Conservation (phyloP, 805 yeast species). For the Candida maris region DNA sequence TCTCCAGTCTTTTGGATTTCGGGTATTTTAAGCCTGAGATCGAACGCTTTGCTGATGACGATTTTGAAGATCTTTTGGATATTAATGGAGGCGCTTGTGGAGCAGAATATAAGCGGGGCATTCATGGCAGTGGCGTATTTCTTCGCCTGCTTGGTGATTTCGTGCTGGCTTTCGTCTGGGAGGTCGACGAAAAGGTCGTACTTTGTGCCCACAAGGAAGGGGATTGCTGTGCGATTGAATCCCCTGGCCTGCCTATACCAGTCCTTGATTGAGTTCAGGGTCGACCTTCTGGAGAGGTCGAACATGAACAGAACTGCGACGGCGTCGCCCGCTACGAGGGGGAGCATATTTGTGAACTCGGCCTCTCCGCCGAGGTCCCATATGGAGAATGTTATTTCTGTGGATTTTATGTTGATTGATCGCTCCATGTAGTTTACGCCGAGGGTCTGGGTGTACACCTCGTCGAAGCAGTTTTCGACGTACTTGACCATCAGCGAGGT, state of each 20-base stretch:
- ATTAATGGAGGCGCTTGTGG: slow-evolving; percentile 88
- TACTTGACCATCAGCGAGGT: slow-evolving; percentile 95
- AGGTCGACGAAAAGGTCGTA: slow-evolving; percentile 82
- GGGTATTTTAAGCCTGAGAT: slow-evolving; percentile 74
- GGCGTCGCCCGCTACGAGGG: slow-evolving; percentile 87
- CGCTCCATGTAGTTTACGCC: slow-evolving; percentile 97
- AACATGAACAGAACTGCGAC: slow-evolving; percentile 87
- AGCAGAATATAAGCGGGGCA: slow-evolving; percentile 78
- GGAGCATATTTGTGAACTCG: slow-evolving; percentile 93
- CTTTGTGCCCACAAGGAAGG: slow-evolving; percentile 89
- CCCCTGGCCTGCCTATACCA: slow-evolving; percentile 95
- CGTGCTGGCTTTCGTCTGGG: slow-evolving; percentile 76
- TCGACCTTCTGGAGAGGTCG: slow-evolving; percentile 82
- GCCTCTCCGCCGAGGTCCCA: slow-evolving; percentile 97
- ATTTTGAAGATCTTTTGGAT: slow-evolving; percentile 92
- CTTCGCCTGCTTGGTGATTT: slow-evolving; percentile 77
- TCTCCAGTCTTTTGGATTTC: slow-evolving; percentile 87
- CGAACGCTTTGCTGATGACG: slow-evolving; percentile 86
- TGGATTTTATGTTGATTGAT: slow-evolving; percentile 74
- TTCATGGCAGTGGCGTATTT: slow-evolving; percentile 87
- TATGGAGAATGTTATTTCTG: slow-evolving; percentile 84
- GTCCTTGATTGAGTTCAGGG: slow-evolving; percentile 83
- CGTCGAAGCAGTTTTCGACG: slow-evolving; percentile 92
- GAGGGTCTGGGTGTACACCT: slow-evolving; percentile 85
- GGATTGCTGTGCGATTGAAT: slow-evolving; percentile 85